Evolutionary conservation across 192 early-diverging fungal genomes (phyloP), one percentile per base, ranked within the genome.

Genomic region (Entomortierella parvispora): DNA sequence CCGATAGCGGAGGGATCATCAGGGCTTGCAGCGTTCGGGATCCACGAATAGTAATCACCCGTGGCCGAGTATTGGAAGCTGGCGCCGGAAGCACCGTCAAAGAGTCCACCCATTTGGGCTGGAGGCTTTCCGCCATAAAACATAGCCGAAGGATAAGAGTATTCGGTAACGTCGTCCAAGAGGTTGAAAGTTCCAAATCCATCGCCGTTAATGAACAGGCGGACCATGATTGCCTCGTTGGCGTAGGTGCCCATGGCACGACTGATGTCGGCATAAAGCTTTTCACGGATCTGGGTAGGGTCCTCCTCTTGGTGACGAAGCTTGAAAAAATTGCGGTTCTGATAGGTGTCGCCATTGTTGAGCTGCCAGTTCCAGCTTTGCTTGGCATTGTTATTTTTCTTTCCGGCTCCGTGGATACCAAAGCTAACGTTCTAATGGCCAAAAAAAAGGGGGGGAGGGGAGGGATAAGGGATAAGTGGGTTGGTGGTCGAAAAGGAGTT

Each of bases 221-320:
- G 78, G 34, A 79, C 53, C 62, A 80, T 80, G 61, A 80, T 85
- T 44, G 83, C 83, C 56, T 82, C 65, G 46, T 82, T 82, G 32
- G 55, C 74, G 71, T 82, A 82, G 33, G 64, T 69, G 17, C 83
- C 83, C 56, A 85, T 68, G 17, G 81, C 71, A 32, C 66, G 60
- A 31, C 49, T 26, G 54, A 80, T 59, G 69, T 85, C 81, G 31
- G 83, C 76, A 40, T 82, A 85, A 18, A 85, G 54, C 50, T 85
- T 82, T 65, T 85, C 83, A 58, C 83, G 81, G 33, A 85, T 71
- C 62, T 85, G 83, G 45, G 83, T 85, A 37, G 83, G 83, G 46
- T 84, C 83, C 55, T 80, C 77, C 50, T 84, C 83, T 69, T 78
- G 75, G 22, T 85, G 81, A 49, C 83, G 81, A 34, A 80, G 48